Evolutionary conservation across 2,329 filamentous ascomycete species (phyloP), one percentile per base, ranked within the genome.

Genomic region (Phialocephala sp.): DNA sequence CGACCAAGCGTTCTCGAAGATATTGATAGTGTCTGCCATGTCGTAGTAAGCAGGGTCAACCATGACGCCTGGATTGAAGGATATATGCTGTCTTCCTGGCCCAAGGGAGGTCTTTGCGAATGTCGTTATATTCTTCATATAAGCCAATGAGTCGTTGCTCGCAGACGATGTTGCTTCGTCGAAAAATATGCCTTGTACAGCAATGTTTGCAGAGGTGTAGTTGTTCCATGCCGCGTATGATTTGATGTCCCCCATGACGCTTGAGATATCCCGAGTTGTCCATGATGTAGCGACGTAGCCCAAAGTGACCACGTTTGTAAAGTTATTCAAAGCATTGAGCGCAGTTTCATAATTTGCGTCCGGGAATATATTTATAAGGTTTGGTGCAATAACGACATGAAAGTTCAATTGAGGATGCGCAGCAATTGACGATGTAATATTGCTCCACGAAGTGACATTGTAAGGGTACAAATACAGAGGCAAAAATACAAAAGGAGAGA

Each of bases 281-380:
- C 79, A 79, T 5, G 65, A 63, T 1, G 78, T 80, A 8, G 74
- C 73, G 32, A 81, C 77, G 66, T 82, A 82, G 15, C 80, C 80
- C 18, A 82, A 66, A 4, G 77, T 74, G 0, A 74, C 70, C 14
- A 79, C 77, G 15, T 74, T 78, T 4, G 71, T 57, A 43, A 64
- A 65, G 36, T 62, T 73, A 55, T 72, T 73, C 35, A 73, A 39
- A 1, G 52, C 61, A 39, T 64, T 41, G 14, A 73, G 63, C n/a
- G 65, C 66, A 50, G 55, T 59, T 45, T 69, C 60, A 39, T 72
- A 73, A 27, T 72, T 73, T 11, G 36, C 12, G 47, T 73, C 71
- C 14, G 71, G 70, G 18, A 66, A 58, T 15, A 65, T 54, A 41
- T 71, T 65, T 27, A 43, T 59, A 4, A 71, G 52, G 24, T 68